phyloP scores from a whole-genome alignment of 441 rosid genomes.

The Eruca vesicaria region DNA sequence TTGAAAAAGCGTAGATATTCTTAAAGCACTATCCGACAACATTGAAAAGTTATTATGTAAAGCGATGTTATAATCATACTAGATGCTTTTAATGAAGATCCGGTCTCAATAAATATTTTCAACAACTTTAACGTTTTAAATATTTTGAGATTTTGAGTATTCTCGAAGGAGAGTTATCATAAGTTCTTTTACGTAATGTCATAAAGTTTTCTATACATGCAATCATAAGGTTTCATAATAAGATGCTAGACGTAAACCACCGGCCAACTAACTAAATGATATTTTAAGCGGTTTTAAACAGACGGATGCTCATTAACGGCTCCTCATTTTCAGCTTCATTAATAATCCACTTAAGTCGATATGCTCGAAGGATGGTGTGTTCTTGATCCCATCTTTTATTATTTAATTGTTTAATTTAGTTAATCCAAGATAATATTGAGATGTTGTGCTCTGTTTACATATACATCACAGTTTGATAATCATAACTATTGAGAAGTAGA shows the following conservation, averaged over 20 bases:
- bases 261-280: slow-evolving; percentile 6
- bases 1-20: slow-evolving; percentile 16
- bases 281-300: neutral
- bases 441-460: neutral
- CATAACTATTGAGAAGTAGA: neutral
- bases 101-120: neutral
- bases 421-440: neutral
- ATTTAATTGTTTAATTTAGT: neutral
- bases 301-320: slow-evolving; percentile 5
- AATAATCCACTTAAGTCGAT: slow-evolving; percentile 26
- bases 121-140: neutral
- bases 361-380: slow-evolving; percentile 72
- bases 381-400: neutral
- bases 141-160: neutral
- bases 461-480: slow-evolving; percentile 45
- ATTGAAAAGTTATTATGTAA: slow-evolving; percentile 21
- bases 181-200: neutral
- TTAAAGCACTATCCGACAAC: slow-evolving; percentile 25
- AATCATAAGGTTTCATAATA: slow-evolving; percentile 2
- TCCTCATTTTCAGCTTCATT: slow-evolving; percentile 2
- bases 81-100: slow-evolving; percentile 14
- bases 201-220: neutral
- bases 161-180: neutral
- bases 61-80: slow-evolving; percentile 23
- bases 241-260: slow-evolving; percentile 7